Percentiles rank a stretch among this genome's conserved stretches.
These are phyloP conservation scores for Rhodotorula paludigena DNA, from an alignment of 768 basidiomycete species.

Conservation along the genomic window DNA sequence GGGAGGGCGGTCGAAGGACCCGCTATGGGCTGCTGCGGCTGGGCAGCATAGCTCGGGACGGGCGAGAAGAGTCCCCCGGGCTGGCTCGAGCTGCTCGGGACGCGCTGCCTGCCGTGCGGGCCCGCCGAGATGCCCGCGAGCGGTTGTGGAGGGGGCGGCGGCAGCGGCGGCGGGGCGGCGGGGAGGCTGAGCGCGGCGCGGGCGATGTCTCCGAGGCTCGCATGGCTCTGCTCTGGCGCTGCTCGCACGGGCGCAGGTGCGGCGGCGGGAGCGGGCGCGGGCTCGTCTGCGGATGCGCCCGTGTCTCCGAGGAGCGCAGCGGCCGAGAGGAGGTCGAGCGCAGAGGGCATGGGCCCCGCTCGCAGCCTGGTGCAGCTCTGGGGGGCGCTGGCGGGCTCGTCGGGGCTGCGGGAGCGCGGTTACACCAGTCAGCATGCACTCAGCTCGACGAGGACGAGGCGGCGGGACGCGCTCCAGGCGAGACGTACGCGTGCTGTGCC, in stretches of 20 bases:
- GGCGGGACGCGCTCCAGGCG: too few relatives aligned
- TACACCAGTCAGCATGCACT: too few relatives aligned
- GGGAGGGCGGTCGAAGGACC: neutral
- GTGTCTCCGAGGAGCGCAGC: slow-evolving; percentile 29
- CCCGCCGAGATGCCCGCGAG: neutral
- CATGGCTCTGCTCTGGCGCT: neutral
- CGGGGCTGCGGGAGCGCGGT: too few relatives aligned
- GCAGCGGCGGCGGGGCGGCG: neutral
- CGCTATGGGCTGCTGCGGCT: neutral
- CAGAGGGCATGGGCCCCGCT: slow-evolving; percentile 11
- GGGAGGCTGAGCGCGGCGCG: neutral
- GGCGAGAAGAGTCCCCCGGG: neutral
- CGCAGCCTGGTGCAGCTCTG: too few relatives aligned
- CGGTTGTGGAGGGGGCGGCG: neutral
- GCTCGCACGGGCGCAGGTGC: neutral
- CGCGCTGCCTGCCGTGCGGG: neutral
- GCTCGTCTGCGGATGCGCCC: too few relatives aligned
- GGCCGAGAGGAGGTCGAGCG: slow-evolving; percentile 32
- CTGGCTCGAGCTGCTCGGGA: slow-evolving; percentile 2
- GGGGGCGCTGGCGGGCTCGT: too few relatives aligned
- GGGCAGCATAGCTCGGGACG: neutral
- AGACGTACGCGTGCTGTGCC: too few relatives aligned
- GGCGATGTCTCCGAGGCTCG: slow-evolving; percentile 3
- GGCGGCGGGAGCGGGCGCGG: neutral
- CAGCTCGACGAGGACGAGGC: too few relatives aligned